A percentile compares a stretch with the other conserved stretches of the same genome.
These are phyloP conservation scores for Wickerhamiella galacta DNA, from an alignment of 805 yeast species.

Conservation along the genomic window DNA sequence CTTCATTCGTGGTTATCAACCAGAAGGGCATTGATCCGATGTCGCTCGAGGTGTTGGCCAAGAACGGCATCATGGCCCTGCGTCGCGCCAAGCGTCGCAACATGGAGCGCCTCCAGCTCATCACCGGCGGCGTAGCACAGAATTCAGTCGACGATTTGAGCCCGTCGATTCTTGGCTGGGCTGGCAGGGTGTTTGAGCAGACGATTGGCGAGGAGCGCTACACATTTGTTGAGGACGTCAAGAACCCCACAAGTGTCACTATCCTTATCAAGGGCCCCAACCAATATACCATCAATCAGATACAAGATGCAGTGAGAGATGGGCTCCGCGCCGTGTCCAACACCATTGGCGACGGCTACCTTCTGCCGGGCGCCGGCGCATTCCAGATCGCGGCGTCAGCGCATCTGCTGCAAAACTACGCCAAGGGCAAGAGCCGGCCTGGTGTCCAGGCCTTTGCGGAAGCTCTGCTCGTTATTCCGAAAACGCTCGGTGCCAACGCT, in stretches of 20 bases:
- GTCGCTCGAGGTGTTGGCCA: conserved; percentile 88
- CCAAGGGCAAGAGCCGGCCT: conserved; percentile 72
- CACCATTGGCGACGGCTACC: conserved; percentile 65
- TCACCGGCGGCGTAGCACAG: conserved; percentile 95
- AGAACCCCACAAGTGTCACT: conserved; percentile 80
- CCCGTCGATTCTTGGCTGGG: conserved; percentile 65
- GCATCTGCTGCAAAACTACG: conserved; percentile 41
- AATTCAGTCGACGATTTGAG: conserved; percentile 87
- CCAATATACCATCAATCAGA: conserved; percentile 72
- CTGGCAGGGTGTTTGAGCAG: conserved; percentile 84
- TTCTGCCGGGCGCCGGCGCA: conserved; percentile 96
- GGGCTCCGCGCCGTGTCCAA: conserved; percentile 91
- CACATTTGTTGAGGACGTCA: conserved; percentile 79
- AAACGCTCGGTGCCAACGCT: conserved; percentile 79
- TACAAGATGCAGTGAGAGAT: conserved; percentile 93
- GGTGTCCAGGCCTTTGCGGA: conserved; percentile 92
- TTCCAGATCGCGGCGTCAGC: conserved; percentile 72
- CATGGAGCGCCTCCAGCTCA: conserved; percentile 94
- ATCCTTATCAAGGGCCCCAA: conserved; percentile 90
- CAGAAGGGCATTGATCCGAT: conserved; percentile 98
- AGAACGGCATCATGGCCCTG: conserved; percentile 79
- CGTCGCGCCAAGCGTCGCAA: conserved; percentile 98
- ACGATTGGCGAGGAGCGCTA: conserved; percentile 94
- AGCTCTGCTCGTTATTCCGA: conserved; percentile 78
- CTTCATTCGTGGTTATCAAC: conserved; percentile 84